Evolutionary conservation across 176 grass and related monocot genomes (phyloP), one percentile per base, ranked within the genome.

Genomic region (Carex pumila): DNA sequence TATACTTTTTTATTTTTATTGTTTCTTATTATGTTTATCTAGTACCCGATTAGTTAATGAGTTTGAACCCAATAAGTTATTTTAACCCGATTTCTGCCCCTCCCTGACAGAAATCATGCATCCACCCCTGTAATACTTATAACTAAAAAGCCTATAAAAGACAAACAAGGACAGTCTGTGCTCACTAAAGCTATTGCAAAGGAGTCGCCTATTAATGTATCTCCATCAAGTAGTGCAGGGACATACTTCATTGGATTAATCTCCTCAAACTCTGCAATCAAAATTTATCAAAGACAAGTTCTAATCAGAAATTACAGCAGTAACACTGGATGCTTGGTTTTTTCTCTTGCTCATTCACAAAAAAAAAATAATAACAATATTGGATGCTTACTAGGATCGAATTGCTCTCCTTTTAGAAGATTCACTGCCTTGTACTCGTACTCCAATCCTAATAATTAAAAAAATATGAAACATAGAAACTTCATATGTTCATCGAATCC

Each of bases 391-490:
- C 92, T 88, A 88, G 88, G 79, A 89, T 90, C 85, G 12, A 50
- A 65, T 54, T 90, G 88, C 30, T 90, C 88, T 19, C 71, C 85
- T 79, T 87, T 94, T 22, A 85, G 65, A 61, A 94, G 89, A 25
- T 94, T 87, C 71, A 98, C 89, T 36, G 95, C 85, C 82, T 86
- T 98, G 89, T 98, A 94, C 86, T 98, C 92, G 18, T 93, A 94
- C 67, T 90, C 84, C 82, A 98, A 86, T 79, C 89, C 95, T 98
- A 62, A 82, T 67, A 53, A 2, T 37, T 18, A 85, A 5, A 86
- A 13, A 86, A 7, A 79, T 18, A 85, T 25, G 3, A 85, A 15
- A 18, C 62, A 61, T 39, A 4, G 37, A 18, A 43, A 70, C 10
- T 21, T 62, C 52, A 84, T 83, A 50, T 81, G 7, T 7, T 37